A percentile compares a stretch with the other conserved stretches of the same genome.
Conservation (phyloP, 2,329 filamentous ascomycete genomes). For the Alternaria sp. region DNA sequence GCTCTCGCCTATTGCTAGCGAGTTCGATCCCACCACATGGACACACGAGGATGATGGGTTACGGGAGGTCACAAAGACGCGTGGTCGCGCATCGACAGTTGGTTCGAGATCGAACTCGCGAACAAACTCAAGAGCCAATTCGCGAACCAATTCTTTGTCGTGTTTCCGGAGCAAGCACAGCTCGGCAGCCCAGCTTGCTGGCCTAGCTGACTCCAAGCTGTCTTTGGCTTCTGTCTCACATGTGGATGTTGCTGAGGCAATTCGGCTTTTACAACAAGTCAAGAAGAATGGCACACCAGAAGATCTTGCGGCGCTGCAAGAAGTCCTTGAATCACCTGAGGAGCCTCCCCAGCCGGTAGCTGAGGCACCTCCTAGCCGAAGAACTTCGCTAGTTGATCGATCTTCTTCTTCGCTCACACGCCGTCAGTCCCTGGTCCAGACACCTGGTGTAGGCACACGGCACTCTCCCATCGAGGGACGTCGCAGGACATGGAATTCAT, state of each 20-base stretch:
- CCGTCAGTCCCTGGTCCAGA: conserved; percentile 48
- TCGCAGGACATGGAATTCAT: conserved; percentile 44
- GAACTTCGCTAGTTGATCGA: conserved; percentile 27
- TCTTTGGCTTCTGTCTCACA: conserved; percentile 41
- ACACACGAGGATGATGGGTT: conserved; percentile 27
- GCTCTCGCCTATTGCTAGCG: conserved; percentile 35
- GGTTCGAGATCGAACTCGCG: conserved; percentile 38
- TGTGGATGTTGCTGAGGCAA: conserved; percentile 54
- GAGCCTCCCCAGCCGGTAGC: conserved; percentile 8
- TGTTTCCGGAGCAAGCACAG: conserved; percentile 29
- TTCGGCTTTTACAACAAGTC: conserved; percentile 55
- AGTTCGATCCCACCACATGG: conserved; percentile 22
- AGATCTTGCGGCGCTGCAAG: conserved; percentile 53
- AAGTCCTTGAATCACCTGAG: conserved; percentile 35
- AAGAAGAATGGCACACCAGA: conserved; percentile 57
- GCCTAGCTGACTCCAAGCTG: conserved; percentile 33
- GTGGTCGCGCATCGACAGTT: conserved; percentile 31
- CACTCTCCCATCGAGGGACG: conserved; percentile 38
- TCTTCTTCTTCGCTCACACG: conserved; percentile 42
- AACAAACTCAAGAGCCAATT: conserved; percentile 19
- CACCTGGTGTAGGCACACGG: conserved; percentile 50
- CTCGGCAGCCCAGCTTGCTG: conserved; percentile 31
- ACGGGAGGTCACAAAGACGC: conserved; percentile 29
- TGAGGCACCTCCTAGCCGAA: conserved; percentile 28
- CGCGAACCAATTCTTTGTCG: conserved; percentile 35